Evolutionary conservation across 345 rosid genomes (phyloP).

Genomic region (Microthlaspi erraticum): DNA sequence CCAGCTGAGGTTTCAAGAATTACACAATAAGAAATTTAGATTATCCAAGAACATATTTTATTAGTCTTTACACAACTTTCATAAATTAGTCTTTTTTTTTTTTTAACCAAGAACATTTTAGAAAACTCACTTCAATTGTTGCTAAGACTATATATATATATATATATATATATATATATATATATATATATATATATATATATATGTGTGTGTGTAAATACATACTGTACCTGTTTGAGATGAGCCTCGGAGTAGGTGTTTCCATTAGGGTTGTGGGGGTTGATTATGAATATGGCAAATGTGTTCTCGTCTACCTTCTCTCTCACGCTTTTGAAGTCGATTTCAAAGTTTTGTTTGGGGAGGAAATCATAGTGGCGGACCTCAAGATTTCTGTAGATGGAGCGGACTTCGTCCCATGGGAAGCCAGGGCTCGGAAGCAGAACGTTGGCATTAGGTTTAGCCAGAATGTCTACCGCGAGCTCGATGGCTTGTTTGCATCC

Average conservation of each 20-base stretch:
- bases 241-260: conserved; percentile 50
- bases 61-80: too few relatives aligned
- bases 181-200: neutral
- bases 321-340: conserved; percentile 54
- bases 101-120: too few relatives aligned
- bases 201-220: too few relatives aligned
- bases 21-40: neutral
- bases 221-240: conserved; percentile 52
- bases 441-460: conserved; percentile 57
- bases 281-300: conserved; percentile 57
- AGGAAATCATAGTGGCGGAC: conserved; percentile 53
- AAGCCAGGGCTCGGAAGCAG: conserved; percentile 44
- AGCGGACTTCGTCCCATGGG: conserved; percentile 48
- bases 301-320: conserved; percentile 57
- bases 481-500: conserved; percentile 63
- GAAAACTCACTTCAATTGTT: neutral
- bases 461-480: conserved; percentile 45
- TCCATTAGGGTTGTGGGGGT: conserved; percentile 46
- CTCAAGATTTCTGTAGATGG: conserved; percentile 41
- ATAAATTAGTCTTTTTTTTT: too few relatives aligned
- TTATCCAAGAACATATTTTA: too few relatives aligned
- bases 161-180: neutral
- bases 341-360: conserved; percentile 59
- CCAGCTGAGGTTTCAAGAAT: conserved; percentile 45
- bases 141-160: neutral